Base-by-base conservation (phyloP, 1,139 yeast species). In the Petasospora rhodanensis region DNA sequence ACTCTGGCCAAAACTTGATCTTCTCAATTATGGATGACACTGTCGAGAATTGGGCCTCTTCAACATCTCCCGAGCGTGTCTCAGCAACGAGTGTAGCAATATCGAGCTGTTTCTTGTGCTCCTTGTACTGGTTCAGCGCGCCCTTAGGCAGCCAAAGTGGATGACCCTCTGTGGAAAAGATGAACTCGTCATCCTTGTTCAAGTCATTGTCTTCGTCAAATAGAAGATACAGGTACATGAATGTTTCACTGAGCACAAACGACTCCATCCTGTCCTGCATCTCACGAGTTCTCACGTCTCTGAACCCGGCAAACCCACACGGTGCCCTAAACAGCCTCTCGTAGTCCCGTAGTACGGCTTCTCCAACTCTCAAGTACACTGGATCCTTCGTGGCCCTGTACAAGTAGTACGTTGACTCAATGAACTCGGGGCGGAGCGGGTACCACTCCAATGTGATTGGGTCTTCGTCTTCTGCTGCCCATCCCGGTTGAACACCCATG, bases 101-200 rank as follows among this genome's bases (percentile, higher is more conserved):
- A 16, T 8, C 24, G 13, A 4, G 24, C 13, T 4, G 14, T 17
- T n/a, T 18, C 29, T 41, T 45, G 22, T 22, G 26, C 1, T 25
- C 20, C 12, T 43, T 38, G 37, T 59, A 59, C 10, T 43, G 34
- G 16, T 35, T 30, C 28, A 47, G 38, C n/a, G 44, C 28, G 10
- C 43, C 40, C 8, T 42, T 35, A 4, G 55, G 54, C 37, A 70
- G 66, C 95, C 95, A 86, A 40, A 87, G 54, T 3, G 96, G 96
- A 55, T 89, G 97, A 0, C 93, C 97, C 52, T 89, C 97, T 0
- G 97, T 89, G 9, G 95, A 82, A 49, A 87, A 89, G 1, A 89
- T 66, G 59, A 81, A 70, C 6, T 47, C 46, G 56, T 64, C 62
- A 7, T 61, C 59, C 28, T 56, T 66, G 45, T 81, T 76, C 15